A percentile compares a stretch with the other conserved stretches of the same genome.
These are phyloP conservation scores for Exophiala dermatitidis DNA, from an alignment of 2,329 filamentous ascomycete genomes.

Conservation along the genomic window DNA sequence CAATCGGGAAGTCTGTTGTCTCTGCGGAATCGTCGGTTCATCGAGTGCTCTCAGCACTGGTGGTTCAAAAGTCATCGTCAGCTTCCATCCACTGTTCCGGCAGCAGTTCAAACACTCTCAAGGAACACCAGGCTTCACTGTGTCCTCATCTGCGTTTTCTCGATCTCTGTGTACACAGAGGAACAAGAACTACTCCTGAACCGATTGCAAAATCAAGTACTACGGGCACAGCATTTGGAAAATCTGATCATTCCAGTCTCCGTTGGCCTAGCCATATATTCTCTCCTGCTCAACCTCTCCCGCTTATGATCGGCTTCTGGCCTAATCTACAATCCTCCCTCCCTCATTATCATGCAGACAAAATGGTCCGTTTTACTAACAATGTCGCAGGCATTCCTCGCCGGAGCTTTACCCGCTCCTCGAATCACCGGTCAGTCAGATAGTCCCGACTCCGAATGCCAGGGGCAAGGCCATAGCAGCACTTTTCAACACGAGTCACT, in stretches of 20 bases:
- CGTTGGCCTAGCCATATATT: not conserved
- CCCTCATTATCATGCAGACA: constrained; percentile 10
- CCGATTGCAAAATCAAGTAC: not conserved
- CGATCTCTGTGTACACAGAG: not conserved
- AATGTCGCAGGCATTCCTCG: constrained; percentile 21
- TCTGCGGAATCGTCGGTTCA: not conserved
- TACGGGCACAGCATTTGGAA: not conserved
- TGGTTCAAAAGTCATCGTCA: not conserved
- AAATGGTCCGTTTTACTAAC: constrained; percentile 17
- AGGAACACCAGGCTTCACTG: not conserved
- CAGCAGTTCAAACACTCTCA: not conserved
- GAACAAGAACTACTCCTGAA: not conserved
- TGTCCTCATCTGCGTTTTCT: not conserved
- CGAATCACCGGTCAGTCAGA: constrained; percentile 13
- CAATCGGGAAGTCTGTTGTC: constrained; percentile 21
- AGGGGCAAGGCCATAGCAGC: not conserved
- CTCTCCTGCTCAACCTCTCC: not conserved
- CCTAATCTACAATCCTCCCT: not conserved
- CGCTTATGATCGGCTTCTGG: not conserved
- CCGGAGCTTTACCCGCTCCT: constrained; percentile 19
- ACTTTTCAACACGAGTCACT: not conserved
- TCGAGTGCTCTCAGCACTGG: not conserved
- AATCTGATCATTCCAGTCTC: not conserved
- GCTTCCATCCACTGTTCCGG: not conserved
- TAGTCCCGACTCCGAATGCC: constrained; percentile 1